phyloP scores from a whole-genome alignment of 2,329 filamentous ascomycete species.

The Ceratocystiopsis minuta region DNA sequence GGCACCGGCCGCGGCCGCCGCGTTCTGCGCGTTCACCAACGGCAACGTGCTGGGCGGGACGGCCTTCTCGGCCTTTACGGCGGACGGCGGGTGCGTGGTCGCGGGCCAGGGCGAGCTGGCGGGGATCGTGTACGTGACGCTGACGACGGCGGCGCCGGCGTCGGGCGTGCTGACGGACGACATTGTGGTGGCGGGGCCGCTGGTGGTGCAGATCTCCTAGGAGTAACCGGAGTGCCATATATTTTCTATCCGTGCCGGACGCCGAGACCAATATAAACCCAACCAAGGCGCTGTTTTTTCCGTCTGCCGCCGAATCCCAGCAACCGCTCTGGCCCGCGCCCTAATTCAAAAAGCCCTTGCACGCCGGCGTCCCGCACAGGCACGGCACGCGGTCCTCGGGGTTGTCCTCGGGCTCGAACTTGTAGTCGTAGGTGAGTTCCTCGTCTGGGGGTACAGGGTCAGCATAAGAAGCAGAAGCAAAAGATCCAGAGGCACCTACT shows the following conservation, averaged over 20 bases:
- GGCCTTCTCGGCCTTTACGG: slow-evolving; percentile 38
- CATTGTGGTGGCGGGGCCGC: slow-evolving; percentile 47
- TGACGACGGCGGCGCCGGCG: slow-evolving; percentile 35
- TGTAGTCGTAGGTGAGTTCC: slow-evolving; percentile 99
- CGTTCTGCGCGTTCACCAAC: slow-evolving; percentile 50
- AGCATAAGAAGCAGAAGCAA: slow-evolving; percentile 9
- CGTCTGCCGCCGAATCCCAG: too few relatives aligned
- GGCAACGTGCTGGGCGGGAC: slow-evolving; percentile 39
- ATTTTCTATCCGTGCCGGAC: too few relatives aligned
- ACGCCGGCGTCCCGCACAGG: slow-evolving; percentile 85
- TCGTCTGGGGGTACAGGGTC: slow-evolving; percentile 55
- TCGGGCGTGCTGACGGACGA: slow-evolving; percentile 38
- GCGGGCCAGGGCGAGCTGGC: slow-evolving; percentile 34
- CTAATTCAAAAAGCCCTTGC: slow-evolving; percentile 98
- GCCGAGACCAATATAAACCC: too few relatives aligned
- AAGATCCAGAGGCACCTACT: slow-evolving; percentile 36
- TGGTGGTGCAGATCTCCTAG: slow-evolving; percentile 35
- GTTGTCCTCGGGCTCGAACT: slow-evolving; percentile 94
- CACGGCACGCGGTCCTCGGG: slow-evolving; percentile 92
- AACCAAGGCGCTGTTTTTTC: too few relatives aligned
- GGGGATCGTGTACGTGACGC: slow-evolving; percentile 49
- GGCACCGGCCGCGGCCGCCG: slow-evolving; percentile 30
- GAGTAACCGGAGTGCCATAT: too few relatives aligned
- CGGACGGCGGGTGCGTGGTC: slow-evolving; percentile 37
- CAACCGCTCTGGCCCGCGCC: too few relatives aligned